Conservation (phyloP, 148 eudicot species). For the Rhododendron ovatum region DNA sequence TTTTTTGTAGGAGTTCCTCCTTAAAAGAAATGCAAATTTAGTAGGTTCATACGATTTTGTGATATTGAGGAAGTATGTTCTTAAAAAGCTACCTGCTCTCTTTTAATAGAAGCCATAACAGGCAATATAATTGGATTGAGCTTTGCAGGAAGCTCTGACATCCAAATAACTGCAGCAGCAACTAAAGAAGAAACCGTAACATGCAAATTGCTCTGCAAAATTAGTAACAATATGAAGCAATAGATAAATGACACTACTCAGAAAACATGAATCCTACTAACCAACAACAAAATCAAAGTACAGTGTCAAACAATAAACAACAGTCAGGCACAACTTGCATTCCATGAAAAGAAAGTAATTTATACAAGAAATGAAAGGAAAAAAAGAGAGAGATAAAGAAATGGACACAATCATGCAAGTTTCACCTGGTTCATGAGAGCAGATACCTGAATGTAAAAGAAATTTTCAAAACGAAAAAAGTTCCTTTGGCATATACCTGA, state of each 20-base stretch:
- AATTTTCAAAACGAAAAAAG: neutral
- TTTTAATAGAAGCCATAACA: conserved; percentile 86
- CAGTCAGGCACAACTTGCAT: neutral
- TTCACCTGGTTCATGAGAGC: neutral
- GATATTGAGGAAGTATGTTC: neutral
- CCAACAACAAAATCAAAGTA: neutral
- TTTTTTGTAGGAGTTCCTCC: conserved; percentile 91
- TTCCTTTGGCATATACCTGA: conserved; percentile 45
- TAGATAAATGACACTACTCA: neutral
- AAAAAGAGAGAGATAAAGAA: neutral
- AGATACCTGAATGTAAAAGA: neutral
- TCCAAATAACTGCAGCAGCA: conserved; percentile 83
- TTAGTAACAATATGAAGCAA: neutral
- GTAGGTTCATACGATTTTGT: neutral
- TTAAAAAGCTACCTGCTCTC: conserved; percentile 58
- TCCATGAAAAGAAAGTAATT: neutral
- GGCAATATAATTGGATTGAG: conserved; percentile 91
- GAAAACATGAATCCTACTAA: neutral
- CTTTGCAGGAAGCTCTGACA: conserved; percentile 85
- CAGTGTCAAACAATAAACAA: neutral
- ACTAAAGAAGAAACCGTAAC: conserved; percentile 50
- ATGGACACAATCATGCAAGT: neutral
- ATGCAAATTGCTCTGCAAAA: conserved; percentile 49
- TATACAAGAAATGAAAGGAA: neutral
- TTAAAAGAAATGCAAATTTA: conserved; percentile 17